Evolutionary conservation across 306 rosid species (phyloP).

Genomic region (Quercus robur): DNA sequence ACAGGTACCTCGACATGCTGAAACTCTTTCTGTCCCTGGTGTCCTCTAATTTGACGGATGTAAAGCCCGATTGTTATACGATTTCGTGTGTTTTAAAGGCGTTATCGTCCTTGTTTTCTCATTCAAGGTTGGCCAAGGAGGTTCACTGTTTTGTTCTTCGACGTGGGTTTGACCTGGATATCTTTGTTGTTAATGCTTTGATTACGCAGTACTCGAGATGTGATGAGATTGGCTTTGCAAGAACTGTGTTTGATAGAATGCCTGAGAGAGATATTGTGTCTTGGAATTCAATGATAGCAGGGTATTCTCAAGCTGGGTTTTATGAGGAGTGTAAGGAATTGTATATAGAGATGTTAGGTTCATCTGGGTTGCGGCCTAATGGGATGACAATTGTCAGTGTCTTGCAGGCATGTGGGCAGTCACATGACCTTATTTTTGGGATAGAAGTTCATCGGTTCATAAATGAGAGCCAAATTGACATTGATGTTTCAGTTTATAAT

Average conservation of each 20-base stretch:
- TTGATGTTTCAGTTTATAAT: conserved; percentile 57
- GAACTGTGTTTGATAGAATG: conserved; percentile 62
- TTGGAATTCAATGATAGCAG: conserved; percentile 88
- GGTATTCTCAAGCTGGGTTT: conserved; percentile 70
- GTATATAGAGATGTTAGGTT: conserved; percentile 48
- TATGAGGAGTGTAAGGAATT: conserved; percentile 64
- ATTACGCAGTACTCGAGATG: conserved; percentile 65
- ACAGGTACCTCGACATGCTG: conserved; percentile 44
- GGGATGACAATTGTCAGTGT: conserved; percentile 56
- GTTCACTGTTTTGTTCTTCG: conserved; percentile 58
- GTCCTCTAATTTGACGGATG: conserved; percentile 1
- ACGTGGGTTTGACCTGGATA: conserved; percentile 45
- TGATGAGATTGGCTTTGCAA: conserved; percentile 44
- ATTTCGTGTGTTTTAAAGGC: conserved; percentile 62
- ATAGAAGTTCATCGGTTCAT: conserved; percentile 56
- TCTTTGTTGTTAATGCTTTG: conserved; percentile 64
- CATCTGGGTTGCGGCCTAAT: conserved; percentile 41
- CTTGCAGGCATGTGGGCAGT: conserved; percentile 90
- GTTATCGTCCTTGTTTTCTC: conserved; percentile 30
- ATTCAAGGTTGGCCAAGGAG: conserved; percentile 31
- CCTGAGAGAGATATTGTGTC: conserved; percentile 56
- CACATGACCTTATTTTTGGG: conserved; percentile 62
- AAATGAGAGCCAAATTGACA: conserved; percentile 43
- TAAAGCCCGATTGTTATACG: conserved; percentile 52
- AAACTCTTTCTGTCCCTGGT: conserved; percentile 46